These are phyloP conservation scores for Thymus quinquecostatus DNA, from an alignment of 257 asterid species.

Conservation along the genomic window DNA sequence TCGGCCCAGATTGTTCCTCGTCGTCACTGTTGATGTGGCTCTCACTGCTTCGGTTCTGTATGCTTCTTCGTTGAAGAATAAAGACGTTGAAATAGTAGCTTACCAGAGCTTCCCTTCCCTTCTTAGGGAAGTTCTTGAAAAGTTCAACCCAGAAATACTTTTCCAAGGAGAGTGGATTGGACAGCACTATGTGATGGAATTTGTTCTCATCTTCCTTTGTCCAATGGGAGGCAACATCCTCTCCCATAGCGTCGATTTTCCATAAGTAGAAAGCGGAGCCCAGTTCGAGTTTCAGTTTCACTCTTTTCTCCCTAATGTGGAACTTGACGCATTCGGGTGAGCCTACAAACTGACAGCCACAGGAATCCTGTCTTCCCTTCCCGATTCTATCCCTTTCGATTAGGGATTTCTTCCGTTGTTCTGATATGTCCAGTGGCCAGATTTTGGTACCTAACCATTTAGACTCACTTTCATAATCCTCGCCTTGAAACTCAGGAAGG, in stretches of 20 bases:
- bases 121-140: conserved; percentile 44
- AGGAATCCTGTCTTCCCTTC: conserved; percentile 62
- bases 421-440: conserved; percentile 59
- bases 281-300: conserved; percentile 53
- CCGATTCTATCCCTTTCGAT: conserved; percentile 70
- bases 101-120: conserved; percentile 58
- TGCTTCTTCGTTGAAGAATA: conserved; percentile 59
- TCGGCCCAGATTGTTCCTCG: conserved; percentile 61
- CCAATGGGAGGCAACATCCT: conserved; percentile 58
- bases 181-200: conserved; percentile 47
- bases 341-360: conserved; percentile 58
- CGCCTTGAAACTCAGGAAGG: conserved; percentile 46
- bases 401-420: conserved; percentile 30
- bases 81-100: conserved; percentile 71
- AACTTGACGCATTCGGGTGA: conserved; percentile 60
- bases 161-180: conserved; percentile 44
- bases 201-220: conserved; percentile 49
- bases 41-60: conserved; percentile 63
- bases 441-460: conserved; percentile 63
- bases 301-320: conserved; percentile 53
- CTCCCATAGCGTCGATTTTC: conserved; percentile 60
- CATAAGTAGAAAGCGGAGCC: conserved; percentile 58
- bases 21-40: conserved; percentile 71
- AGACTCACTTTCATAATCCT: conserved; percentile 46
- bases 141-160: conserved; percentile 60